phyloP scores from a whole-genome alignment of 169 alveolate species.

The Plasmodium chabaudi region DNA sequence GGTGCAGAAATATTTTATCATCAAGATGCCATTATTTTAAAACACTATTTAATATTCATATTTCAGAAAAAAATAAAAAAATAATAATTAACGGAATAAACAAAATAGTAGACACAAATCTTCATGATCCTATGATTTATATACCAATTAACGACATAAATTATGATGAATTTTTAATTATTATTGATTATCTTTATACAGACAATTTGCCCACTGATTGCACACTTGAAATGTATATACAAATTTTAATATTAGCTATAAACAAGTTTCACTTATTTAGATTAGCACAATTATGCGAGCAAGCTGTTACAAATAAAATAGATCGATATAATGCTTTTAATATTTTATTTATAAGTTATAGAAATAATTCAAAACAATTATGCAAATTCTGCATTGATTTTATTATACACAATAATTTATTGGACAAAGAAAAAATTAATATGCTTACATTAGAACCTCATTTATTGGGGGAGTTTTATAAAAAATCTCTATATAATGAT shows the following conservation, averaged over 20 bases:
- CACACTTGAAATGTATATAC: slow-evolving; percentile 14
- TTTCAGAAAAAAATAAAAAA: neutral
- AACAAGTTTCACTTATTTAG: slow-evolving; percentile 4
- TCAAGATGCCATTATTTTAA: slow-evolving; percentile 24
- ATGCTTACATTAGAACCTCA: slow-evolving; percentile 24
- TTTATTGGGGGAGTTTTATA: slow-evolving; percentile 41
- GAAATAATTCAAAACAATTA: slow-evolving; percentile 30
- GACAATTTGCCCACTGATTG: slow-evolving; percentile 17
- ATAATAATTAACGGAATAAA: too few relatives aligned
- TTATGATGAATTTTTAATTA: slow-evolving; percentile 24
- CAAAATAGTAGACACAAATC: neutral
- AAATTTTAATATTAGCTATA: slow-evolving; percentile 6
- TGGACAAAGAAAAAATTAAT: slow-evolving; percentile 35
- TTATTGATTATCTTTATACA: slow-evolving; percentile 33
- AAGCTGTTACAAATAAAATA: slow-evolving; percentile 4
- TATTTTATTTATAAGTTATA: slow-evolving; percentile 22
- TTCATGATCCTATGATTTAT: neutral
- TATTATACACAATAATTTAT: slow-evolving; percentile 23
- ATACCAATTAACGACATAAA: slow-evolving; percentile 28
- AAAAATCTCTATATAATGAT: slow-evolving; percentile 10
- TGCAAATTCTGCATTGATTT: slow-evolving; percentile 52
- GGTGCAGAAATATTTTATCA: slow-evolving; percentile 23
- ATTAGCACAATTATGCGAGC: slow-evolving; percentile 46
- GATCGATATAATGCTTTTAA: slow-evolving; percentile 17
- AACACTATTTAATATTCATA: slow-evolving; percentile 1